phyloP scores from a whole-genome alignment of 1,284 basidiomycete species.

The Cryptococcus sp. region DNA sequence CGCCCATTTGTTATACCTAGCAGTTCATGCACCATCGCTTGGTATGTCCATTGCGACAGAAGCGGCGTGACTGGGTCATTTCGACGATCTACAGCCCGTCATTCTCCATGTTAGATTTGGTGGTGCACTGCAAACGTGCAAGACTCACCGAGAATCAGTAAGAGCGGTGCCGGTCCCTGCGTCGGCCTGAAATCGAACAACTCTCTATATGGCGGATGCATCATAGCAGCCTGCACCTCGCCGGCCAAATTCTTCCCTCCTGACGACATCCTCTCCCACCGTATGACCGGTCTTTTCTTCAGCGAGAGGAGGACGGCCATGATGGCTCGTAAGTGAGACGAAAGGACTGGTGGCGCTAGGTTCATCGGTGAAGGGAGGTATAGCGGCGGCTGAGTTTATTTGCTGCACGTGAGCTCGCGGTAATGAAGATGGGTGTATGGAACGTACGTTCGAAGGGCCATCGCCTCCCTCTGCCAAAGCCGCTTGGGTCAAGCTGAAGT shows the following conservation, averaged over 20 bases:
- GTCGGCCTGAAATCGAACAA: constrained; percentile 59
- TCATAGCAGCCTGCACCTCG: constrained; percentile 65
- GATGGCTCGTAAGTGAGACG: constrained; percentile 79
- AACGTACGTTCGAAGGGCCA: constrained; percentile 49
- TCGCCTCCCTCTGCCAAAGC: constrained; percentile 51
- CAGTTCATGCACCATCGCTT: constrained; percentile 98
- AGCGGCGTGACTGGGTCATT: constrained; percentile 98
- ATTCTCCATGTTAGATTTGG: background rate
- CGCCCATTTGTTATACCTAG: constrained; percentile 92
- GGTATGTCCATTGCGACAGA: constrained; percentile 99
- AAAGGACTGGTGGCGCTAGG: constrained; percentile 64
- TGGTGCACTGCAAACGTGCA: background rate
- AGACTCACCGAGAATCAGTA: constrained; percentile 56
- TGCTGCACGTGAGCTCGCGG: background rate
- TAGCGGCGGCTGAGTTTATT: constrained; percentile 43
- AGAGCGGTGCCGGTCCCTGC: constrained; percentile 56
- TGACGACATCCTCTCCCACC: constrained; percentile 90
- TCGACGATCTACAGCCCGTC: constrained; percentile 65
- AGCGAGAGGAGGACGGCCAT: constrained; percentile 85
- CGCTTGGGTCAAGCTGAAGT: constrained; percentile 83
- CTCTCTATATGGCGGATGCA: constrained; percentile 54
- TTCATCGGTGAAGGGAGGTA: constrained; percentile 61
- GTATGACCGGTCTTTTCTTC: constrained; percentile 89
- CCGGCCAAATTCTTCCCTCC: constrained; percentile 87
- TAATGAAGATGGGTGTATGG: background rate